Percentiles rank a stretch among this genome's conserved stretches.
These are phyloP conservation scores for Apiotrichum brassicae DNA, from an alignment of 1,284 basidiomycete genomes.

Conservation along the genomic window DNA sequence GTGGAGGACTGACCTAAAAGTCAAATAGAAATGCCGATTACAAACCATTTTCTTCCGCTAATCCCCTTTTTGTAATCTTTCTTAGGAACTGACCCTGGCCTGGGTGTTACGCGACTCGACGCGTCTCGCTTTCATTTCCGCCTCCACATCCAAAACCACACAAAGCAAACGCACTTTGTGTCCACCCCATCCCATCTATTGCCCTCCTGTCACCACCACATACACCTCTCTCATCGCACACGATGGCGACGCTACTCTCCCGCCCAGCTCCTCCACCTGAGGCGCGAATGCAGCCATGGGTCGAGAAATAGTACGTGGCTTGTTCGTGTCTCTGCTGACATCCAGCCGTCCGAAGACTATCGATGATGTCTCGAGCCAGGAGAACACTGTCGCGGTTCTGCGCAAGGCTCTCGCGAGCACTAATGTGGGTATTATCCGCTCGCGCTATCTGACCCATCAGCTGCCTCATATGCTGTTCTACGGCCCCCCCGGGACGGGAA, in stretches of 20 bases:
- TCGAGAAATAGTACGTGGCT: conserved; percentile 82
- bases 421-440: conserved; percentile 59
- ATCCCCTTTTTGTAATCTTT: no score
- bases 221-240: not conserved
- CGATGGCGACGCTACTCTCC: conserved; percentile 7
- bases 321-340: not conserved
- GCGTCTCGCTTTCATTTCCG: conserved; percentile 5
- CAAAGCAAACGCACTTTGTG: no score
- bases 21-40: no score
- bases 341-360: conserved; percentile 91
- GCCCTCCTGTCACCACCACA: no score
- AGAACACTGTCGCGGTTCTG: conserved; percentile 89
- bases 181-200: no score
- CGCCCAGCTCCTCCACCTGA: conserved; percentile 2
- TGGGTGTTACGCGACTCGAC: conserved; percentile 15
- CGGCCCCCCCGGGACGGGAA: conserved; percentile 96
- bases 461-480: conserved; percentile 99
- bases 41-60: not conserved
- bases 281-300: conserved; percentile 81
- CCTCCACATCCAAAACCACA: not conserved
- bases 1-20: no score
- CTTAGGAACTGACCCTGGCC: no score
- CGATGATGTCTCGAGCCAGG: conserved; percentile 94
- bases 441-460: conserved; percentile 49
- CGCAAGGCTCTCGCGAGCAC: conserved; percentile 84